A percentile compares a stretch with the other conserved stretches of the same genome.
phyloP scores from a whole-genome alignment of 352 stramenopile genomes.

The Phytopythium oedochilum region DNA sequence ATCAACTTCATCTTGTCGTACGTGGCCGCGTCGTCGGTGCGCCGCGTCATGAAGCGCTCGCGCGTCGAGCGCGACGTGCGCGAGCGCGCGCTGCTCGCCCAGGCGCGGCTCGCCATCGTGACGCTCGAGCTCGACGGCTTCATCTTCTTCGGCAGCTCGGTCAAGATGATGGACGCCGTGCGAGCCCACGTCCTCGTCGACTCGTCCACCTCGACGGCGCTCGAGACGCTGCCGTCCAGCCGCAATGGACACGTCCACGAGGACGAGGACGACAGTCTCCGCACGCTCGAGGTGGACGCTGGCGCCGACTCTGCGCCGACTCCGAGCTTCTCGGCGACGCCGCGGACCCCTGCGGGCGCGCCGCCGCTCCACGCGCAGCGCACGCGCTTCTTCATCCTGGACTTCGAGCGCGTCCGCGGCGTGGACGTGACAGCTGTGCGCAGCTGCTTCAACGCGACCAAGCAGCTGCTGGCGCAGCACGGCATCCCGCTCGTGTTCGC shows the following conservation, averaged over 20 bases:
- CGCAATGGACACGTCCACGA: background rate
- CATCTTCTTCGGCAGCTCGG: slow-evolving; percentile 85
- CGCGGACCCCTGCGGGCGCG: slow-evolving; percentile 16
- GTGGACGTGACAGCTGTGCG: slow-evolving; percentile 87
- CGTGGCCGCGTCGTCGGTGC: slow-evolving; percentile 61
- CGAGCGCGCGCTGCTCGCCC: slow-evolving; percentile 67
- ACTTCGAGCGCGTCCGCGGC: slow-evolving; percentile 86
- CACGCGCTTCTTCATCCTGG: slow-evolving; percentile 85
- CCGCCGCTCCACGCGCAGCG: slow-evolving; percentile 55
- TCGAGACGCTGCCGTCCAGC: background rate
- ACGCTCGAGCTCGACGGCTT: slow-evolving; percentile 83
- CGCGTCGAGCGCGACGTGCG: slow-evolving; percentile 77
- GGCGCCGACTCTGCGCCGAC: slow-evolving; percentile 7
- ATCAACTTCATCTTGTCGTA: slow-evolving; percentile 90
- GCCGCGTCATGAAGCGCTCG: slow-evolving; percentile 75
- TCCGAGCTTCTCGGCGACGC: slow-evolving; percentile 36
- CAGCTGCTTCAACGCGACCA: slow-evolving; percentile 85
- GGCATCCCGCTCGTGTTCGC: slow-evolving; percentile 75
- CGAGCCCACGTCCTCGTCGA: slow-evolving; percentile 77
- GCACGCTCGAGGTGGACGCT: slow-evolving; percentile 2
- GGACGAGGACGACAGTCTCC: background rate
- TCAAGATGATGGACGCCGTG: slow-evolving; percentile 87
- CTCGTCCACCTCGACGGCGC: background rate
- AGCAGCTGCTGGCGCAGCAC: slow-evolving; percentile 74
- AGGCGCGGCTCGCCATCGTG: slow-evolving; percentile 75